phyloP scores from a whole-genome alignment of 768 basidiomycete species.

The Boletus insuetus region DNA sequence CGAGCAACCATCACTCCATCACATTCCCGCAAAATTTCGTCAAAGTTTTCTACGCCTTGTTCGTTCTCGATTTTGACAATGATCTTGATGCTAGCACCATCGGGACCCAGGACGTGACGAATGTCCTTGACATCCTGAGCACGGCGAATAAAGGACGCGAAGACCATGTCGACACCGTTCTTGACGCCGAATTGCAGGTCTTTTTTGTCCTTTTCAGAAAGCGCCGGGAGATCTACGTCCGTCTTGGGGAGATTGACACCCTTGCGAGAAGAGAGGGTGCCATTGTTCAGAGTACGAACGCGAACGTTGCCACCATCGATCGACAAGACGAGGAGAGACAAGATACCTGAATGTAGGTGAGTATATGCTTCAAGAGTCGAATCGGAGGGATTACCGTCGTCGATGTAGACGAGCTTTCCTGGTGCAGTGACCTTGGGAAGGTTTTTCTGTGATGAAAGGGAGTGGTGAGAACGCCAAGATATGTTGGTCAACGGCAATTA shows the following conservation, averaged over 20 bases:
- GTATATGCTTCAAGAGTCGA: neutral
- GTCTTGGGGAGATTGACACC: constrained; percentile 99
- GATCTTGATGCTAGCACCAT: constrained; percentile 95
- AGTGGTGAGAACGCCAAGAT: neutral
- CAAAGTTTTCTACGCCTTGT: constrained; percentile 98
- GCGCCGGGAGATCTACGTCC: constrained; percentile 92
- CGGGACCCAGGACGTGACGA: constrained; percentile 88
- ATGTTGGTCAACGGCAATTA: constrained; percentile 14
- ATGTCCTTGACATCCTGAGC: constrained; percentile 94
- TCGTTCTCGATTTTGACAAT: constrained; percentile 99
- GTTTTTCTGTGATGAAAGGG: constrained; percentile 56
- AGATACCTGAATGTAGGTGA: constrained; percentile 49
- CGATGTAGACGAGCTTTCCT: constrained; percentile 97
- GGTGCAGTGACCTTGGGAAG: constrained; percentile 93
- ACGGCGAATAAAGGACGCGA: constrained; percentile 97
- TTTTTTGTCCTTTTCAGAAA: constrained; percentile 97
- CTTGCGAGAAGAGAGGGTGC: constrained; percentile 92
- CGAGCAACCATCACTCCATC: constrained; percentile 99
- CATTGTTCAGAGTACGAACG: constrained; percentile 89
- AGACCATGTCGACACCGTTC: constrained; percentile 99
- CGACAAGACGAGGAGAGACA: constrained; percentile 88
- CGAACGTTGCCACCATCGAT: constrained; percentile 79
- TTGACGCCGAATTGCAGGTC: constrained; percentile 93
- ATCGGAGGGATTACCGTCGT: constrained; percentile 65
- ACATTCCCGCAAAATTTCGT: constrained; percentile 91